A percentile compares a stretch with the other conserved stretches of the same genome.
These are phyloP conservation scores for Penicillium sp. DNA, from an alignment of 2,329 filamentous ascomycete genomes.

Conservation along the genomic window DNA sequence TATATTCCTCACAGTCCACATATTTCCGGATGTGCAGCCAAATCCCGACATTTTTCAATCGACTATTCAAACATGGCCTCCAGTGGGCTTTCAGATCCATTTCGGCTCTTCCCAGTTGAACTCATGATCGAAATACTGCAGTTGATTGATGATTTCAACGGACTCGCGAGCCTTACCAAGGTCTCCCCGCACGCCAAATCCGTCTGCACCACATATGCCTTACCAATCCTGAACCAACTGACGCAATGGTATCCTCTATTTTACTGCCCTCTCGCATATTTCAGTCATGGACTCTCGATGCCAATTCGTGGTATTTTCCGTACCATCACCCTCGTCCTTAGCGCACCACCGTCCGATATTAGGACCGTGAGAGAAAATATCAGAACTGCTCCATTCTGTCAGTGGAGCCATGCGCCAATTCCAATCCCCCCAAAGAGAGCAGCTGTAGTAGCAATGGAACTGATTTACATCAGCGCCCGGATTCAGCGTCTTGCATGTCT, in stretches of 20 bases:
- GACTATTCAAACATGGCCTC: neutral
- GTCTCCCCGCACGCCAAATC: neutral
- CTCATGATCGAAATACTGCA: neutral
- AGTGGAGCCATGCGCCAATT: neutral
- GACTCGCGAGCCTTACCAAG: neutral
- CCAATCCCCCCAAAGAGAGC: neutral
- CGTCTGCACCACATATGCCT: neutral
- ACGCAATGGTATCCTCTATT: neutral
- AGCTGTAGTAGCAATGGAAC: neutral
- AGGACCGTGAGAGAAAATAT: neutral
- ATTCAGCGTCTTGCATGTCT: neutral
- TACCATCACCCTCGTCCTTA: neutral
- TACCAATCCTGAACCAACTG: neutral
- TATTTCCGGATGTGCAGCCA: too few species aligned
- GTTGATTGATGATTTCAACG: neutral
- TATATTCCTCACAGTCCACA: too few species aligned
- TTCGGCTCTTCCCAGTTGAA: neutral
- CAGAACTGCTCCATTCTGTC: neutral
- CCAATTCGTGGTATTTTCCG: neutral
- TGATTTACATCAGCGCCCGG: neutral
- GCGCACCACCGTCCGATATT: neutral
- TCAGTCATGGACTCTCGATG: neutral
- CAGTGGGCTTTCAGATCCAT: neutral
- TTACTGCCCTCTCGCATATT: neutral
- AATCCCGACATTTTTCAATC: neutral